Percentiles rank a stretch among this genome's conserved stretches.
phyloP scores from a whole-genome alignment of 805 yeast species.

The Kuraishia floccosa region DNA sequence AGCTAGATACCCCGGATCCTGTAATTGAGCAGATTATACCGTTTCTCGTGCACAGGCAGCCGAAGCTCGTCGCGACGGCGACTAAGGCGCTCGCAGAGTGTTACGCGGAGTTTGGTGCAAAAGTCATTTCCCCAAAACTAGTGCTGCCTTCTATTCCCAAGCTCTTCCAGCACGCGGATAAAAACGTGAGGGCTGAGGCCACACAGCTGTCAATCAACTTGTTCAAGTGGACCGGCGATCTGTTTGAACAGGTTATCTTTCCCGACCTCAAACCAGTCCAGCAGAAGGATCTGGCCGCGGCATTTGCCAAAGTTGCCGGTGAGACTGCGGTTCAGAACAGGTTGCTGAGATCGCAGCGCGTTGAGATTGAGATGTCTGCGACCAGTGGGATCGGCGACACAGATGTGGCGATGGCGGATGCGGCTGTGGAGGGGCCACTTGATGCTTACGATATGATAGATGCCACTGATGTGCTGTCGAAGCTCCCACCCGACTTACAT shows the following conservation, averaged over 20 bases:
- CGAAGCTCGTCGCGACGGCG: conserved; percentile 69
- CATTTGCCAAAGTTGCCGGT: conserved; percentile 37
- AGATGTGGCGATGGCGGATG: conserved; percentile 14
- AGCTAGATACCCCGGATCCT: conserved; percentile 53
- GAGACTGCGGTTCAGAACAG: conserved; percentile 44
- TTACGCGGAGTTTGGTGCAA: conserved; percentile 52
- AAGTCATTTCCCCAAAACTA: conserved; percentile 43
- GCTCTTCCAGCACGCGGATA: conserved; percentile 78
- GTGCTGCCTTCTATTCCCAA: conserved; percentile 49
- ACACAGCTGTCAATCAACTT: conserved; percentile 56
- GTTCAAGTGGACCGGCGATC: conserved; percentile 62
- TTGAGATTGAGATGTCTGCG: conserved; percentile 8
- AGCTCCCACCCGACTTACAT: conserved; percentile 54
- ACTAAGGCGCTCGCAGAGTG: conserved; percentile 45
- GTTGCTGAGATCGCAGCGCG: conserved; percentile 37
- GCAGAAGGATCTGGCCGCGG: conserved; percentile 68
- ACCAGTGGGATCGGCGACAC: conserved; percentile 27
- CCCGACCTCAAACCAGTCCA: conserved; percentile 83
- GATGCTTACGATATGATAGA: conserved; percentile 68
- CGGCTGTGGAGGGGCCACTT: conserved; percentile 16
- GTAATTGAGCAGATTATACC: conserved; percentile 61
- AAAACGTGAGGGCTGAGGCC: conserved; percentile 74
- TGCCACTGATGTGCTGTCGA: conserved; percentile 54
- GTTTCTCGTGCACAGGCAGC: conserved; percentile 47
- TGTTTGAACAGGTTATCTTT: conserved; percentile 47